phyloP scores from a whole-genome alignment of 352 stramenopile genomes.

The Hyaloperonospora brassicae region DNA sequence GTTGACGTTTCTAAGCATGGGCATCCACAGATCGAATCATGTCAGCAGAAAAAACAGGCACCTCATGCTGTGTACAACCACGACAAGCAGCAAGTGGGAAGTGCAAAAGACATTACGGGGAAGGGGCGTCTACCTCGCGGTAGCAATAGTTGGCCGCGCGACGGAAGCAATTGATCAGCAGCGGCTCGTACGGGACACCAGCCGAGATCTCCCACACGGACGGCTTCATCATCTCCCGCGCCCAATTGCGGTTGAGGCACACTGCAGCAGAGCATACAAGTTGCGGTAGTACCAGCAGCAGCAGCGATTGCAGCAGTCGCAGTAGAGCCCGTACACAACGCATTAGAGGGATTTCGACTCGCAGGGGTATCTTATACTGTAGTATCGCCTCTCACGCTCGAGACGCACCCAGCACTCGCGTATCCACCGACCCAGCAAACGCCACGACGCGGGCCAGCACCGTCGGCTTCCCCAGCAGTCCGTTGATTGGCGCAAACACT shows the following conservation, averaged over 20 bases:
- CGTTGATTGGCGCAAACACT: conserved; percentile 20
- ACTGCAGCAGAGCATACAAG: conserved; percentile 30
- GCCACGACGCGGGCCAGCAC: conserved; percentile 56
- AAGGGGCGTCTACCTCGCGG: conserved; percentile 79
- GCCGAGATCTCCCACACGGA: conserved; percentile 77
- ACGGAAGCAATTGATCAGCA: conserved; percentile 78
- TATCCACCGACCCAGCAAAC: conserved; percentile 57
- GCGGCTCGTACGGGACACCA: conserved; percentile 61
- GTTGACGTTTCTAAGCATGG: conserved; percentile 65
- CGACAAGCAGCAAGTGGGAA: not conserved
- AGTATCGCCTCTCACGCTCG: not conserved
- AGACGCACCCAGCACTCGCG: conserved; percentile 38
- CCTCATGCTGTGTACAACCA: not conserved
- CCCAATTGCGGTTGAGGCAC: conserved; percentile 60
- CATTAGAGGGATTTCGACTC: too few relatives aligned
- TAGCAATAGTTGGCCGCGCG: conserved; percentile 80
- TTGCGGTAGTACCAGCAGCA: too few relatives aligned
- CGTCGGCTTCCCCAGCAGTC: conserved; percentile 42
- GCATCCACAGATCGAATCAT: conserved; percentile 5
- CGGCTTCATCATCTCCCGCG: conserved; percentile 75
- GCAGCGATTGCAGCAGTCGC: too few relatives aligned
- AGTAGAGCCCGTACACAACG: too few relatives aligned
- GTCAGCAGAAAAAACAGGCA: conserved; percentile 9
- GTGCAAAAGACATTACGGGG: conserved; percentile 44
- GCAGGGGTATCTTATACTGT: too few relatives aligned